Base-by-base conservation (phyloP, 2,329 filamentous ascomycete species). In the Mollisia scopiformis region DNA sequence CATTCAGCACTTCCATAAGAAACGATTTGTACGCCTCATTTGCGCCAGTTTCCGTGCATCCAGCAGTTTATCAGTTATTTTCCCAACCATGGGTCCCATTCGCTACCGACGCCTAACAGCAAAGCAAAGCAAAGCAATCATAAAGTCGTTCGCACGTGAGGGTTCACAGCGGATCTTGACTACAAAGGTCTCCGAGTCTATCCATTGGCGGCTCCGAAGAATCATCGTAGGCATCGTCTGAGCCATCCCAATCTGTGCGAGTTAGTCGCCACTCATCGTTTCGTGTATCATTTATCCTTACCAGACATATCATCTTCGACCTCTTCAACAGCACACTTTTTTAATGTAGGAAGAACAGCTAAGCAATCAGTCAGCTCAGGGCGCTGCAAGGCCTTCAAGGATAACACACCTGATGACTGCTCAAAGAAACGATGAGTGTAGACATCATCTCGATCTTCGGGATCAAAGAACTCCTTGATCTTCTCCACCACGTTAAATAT, bases 121-220 rank as follows among this genome's bases (percentile, higher is more conserved):
- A 55, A 25, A 49, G 55, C 35, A 53, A 46, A 60, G 33, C 23
- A n/a, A n/a, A 21, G 8, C 25, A 60, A 19, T 57, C 60, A 57
- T 59, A 53, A 57, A 49, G 39, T 62, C 55, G 51, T 58, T 33
- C n/a, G 21, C 27, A 39, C 33, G 27, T 46, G 46, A 35, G 35
- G 31, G 41, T 39, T 56, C 46, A 21, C 51, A 49, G 27, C 53
- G 28, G 19, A 23, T 23, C 58, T 55, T 74, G 69, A 5, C 30
- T 41, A 16, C 23, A 13, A n/a, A 53, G 35, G 19, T 41, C 56
- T 33, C 55, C 76, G 56, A 83, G 71, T 63, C 79, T 79, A 59
- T 84, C 83, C 70, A 83, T 77, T 59, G 79, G 79, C 31, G 78
- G 79, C 31, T 85, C 84, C 6, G 84, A 86, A 51, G 84, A 85